Conservation (phyloP, 331 rosid genomes). For the Telfairia occidentalis region DNA sequence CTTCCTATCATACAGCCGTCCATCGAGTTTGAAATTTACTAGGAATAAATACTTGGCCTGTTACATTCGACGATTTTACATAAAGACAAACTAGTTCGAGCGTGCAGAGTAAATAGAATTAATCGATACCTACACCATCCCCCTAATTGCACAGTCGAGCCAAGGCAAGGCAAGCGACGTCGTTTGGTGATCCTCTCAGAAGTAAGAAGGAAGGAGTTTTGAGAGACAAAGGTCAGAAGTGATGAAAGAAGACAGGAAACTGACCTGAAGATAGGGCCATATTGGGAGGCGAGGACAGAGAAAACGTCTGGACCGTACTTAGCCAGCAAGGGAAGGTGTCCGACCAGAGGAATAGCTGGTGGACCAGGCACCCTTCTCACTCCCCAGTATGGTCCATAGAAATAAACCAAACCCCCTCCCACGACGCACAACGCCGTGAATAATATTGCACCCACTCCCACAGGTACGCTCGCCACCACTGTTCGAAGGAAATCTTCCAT, state of each 20-base stretch:
- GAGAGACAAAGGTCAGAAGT: not conserved
- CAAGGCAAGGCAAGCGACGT: not conserved
- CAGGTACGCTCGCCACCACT: slow-evolving; percentile 2
- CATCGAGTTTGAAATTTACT: not conserved
- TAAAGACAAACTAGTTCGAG: not conserved
- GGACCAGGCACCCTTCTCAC: slow-evolving; percentile 92
- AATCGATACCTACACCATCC: not conserved
- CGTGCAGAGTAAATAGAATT: slow-evolving; percentile 7
- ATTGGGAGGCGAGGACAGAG: slow-evolving; percentile 75
- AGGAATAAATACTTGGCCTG: not conserved
- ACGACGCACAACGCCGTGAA: slow-evolving; percentile 33
- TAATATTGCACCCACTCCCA: slow-evolving; percentile 15
- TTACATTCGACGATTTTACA: not conserved
- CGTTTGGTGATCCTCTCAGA: not conserved
- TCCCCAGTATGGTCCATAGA: slow-evolving; percentile 66
- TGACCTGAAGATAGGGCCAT: slow-evolving; percentile 93
- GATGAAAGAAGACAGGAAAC: not conserved
- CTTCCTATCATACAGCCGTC: not conserved
- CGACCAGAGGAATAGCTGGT: slow-evolving; percentile 53
- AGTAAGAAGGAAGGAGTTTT: not conserved
- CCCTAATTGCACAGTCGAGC: not conserved
- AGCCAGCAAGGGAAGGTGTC: slow-evolving; percentile 84
- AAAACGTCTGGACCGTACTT: slow-evolving; percentile 77
- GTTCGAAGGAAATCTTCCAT: not conserved
- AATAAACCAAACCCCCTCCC: slow-evolving; percentile 39